These are phyloP conservation scores for Heritiera fomes DNA, from an alignment of 345 rosid species.

Conservation along the genomic window DNA sequence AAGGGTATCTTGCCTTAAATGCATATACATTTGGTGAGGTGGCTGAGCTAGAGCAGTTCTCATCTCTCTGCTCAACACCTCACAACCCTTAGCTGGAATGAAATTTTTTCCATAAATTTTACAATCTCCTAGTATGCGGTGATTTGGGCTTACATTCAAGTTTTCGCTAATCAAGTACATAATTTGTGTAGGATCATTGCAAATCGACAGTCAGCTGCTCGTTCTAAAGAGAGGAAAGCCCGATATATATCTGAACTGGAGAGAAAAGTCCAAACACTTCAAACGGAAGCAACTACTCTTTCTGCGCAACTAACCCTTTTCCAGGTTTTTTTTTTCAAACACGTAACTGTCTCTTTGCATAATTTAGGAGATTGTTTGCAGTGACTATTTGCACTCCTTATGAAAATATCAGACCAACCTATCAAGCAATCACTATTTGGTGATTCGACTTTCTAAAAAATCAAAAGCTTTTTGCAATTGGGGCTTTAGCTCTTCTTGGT, in stretches of 20 bases:
- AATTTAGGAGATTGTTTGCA: not conserved
- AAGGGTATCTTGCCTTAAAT: constrained; percentile 9
- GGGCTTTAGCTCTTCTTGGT: not conserved
- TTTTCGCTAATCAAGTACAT: not conserved
- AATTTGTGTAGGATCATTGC: constrained; percentile 66
- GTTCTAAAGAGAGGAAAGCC: constrained; percentile 89
- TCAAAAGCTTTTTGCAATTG: not conserved
- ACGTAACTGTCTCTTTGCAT: not conserved
- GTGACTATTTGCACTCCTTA: not conserved
- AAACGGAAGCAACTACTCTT: constrained; percentile 89
- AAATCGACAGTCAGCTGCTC: constrained; percentile 89
- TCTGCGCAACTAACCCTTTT: constrained; percentile 82
- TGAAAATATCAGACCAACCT: not conserved
- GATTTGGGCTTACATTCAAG: not conserved
- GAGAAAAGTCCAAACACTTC: constrained; percentile 84
- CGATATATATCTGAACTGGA: constrained; percentile 77
- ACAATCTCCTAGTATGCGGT: not conserved
- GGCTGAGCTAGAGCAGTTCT: not conserved
- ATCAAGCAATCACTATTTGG: constrained; percentile 3
- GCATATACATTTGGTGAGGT: not conserved
- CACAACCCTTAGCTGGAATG: not conserved
- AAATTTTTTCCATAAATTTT: not conserved
- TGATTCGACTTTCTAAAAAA: not conserved
- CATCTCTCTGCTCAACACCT: not conserved
- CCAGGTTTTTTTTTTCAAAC: constrained; percentile 48